These are phyloP conservation scores for Mortierella sp. DNA, from an alignment of 371 early-diverging fungal genomes.

Conservation along the genomic window DNA sequence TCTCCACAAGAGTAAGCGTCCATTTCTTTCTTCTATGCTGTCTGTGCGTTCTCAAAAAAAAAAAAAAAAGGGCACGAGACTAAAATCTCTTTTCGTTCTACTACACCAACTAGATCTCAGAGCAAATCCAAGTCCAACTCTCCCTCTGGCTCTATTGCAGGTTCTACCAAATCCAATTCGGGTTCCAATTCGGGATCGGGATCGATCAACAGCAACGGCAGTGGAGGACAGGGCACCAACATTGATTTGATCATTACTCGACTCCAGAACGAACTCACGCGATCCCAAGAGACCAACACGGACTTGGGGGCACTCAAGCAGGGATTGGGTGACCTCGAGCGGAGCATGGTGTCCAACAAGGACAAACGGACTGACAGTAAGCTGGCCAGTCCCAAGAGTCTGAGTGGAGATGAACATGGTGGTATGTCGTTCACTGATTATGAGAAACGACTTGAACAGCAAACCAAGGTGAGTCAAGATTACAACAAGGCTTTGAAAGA, in stretches of 20 bases:
- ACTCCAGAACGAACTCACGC: slow-evolving; percentile 44
- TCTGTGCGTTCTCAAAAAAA: not conserved
- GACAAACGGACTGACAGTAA: not conserved
- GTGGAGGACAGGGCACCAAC: slow-evolving; percentile 37
- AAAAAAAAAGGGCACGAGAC: not conserved
- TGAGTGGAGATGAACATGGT: not conserved
- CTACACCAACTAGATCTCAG: too few relatives aligned
- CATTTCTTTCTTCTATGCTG: not conserved
- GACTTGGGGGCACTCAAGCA: slow-evolving; percentile 38
- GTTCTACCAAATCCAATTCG: slow-evolving; percentile 2
- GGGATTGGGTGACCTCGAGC: slow-evolving; percentile 44
- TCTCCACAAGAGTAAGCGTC: slow-evolving; percentile 48
- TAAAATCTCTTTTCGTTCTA: not conserved
- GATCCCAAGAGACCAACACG: slow-evolving; percentile 47
- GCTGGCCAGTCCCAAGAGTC: not conserved
- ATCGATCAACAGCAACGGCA: slow-evolving; percentile 1
- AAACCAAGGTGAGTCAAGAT: slow-evolving; percentile 10
- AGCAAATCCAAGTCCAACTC: slow-evolving; percentile 24
- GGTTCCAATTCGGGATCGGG: slow-evolving; percentile 1
- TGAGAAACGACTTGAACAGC: slow-evolving; percentile 21
- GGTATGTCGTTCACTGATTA: slow-evolving; percentile 1
- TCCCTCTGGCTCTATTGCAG: slow-evolving; percentile 17
- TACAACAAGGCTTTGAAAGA: too few relatives aligned
- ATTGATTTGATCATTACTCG: slow-evolving; percentile 49
- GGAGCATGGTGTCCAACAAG: slow-evolving; percentile 13